Conservation (phyloP, 495 filamentous ascomycete genomes). For the Neurospora sp. region DNA sequence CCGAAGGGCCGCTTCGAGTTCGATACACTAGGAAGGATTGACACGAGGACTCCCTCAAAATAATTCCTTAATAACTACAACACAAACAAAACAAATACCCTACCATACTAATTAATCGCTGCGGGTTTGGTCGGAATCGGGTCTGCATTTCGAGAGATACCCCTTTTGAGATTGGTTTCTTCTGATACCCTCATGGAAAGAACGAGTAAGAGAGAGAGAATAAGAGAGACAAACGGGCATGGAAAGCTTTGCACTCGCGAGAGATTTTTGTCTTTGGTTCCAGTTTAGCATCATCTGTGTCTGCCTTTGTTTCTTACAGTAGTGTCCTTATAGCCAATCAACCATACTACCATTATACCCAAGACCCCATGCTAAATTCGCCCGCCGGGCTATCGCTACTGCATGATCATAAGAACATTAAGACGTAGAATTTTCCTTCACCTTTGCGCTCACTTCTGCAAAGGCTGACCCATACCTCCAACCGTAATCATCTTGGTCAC, state of each 20-base stretch:
- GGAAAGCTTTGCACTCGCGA: neutral
- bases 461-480: slow-evolving; percentile 60
- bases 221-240: neutral
- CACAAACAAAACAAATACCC: slow-evolving; percentile 15
- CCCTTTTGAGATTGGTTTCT: slow-evolving; percentile 40
- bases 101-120: slow-evolving; percentile 22
- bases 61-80: slow-evolving; percentile 15
- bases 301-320: neutral
- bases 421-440: neutral
- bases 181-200: slow-evolving; percentile 28
- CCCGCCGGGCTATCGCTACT: neutral
- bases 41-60: slow-evolving; percentile 9
- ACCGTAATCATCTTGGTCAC: slow-evolving; percentile 79
- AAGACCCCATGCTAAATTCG: neutral
- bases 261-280: neutral
- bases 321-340: neutral
- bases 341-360: neutral
- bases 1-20: slow-evolving; percentile 2
- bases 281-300: neutral
- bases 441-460: slow-evolving; percentile 23
- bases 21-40: slow-evolving; percentile 9
- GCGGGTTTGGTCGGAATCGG: slow-evolving; percentile 38
- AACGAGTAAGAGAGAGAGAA: neutral
- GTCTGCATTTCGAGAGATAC: slow-evolving; percentile 46
- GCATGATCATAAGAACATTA: neutral